These are phyloP conservation scores for Xeromyces bisporus DNA, from an alignment of 495 filamentous ascomycete genomes.

Conservation along the genomic window DNA sequence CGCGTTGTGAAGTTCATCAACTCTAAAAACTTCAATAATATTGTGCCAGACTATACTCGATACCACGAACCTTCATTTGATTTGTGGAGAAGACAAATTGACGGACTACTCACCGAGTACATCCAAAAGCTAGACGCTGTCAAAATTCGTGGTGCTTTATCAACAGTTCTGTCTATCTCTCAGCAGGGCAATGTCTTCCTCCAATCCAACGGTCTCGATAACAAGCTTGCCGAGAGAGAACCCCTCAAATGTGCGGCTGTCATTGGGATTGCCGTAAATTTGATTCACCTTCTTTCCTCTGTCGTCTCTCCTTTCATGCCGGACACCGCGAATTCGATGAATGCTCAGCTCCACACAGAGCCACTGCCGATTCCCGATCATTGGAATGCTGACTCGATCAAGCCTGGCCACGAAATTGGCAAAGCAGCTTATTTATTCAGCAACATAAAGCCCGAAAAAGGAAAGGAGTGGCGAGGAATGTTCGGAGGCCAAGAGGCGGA, in stretches of 20 bases:
- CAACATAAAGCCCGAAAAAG: constrained; percentile 2
- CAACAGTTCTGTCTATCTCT: constrained; percentile 20
- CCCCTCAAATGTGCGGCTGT: constrained; percentile 26
- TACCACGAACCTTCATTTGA: constrained; percentile 5
- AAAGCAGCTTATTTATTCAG: constrained; percentile 4
- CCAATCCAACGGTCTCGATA: constrained; percentile 29
- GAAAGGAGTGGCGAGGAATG: constrained; percentile 7
- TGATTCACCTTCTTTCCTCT: constrained; percentile 5
- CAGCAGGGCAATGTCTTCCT: constrained; percentile 26
- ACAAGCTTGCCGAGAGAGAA: constrained; percentile 19
- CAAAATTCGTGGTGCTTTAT: constrained; percentile 23
- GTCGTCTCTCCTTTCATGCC: constrained; percentile 7
- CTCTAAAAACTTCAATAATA: constrained; percentile 18
- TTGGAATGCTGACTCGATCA: constrained; percentile 1
- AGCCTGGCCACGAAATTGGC: constrained; percentile 5
- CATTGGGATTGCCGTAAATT: constrained; percentile 16
- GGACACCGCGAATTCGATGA: constrained; percentile 5
- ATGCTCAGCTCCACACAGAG: constrained; percentile 3
- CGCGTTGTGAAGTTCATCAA: constrained; percentile 83
- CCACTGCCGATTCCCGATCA: constrained; percentile 4
- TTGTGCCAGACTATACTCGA: constrained; percentile 1
- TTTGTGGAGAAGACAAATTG: constrained; percentile 18
- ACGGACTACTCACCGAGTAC: constrained; percentile 15
- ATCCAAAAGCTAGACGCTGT: constrained; percentile 20
- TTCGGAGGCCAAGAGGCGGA: constrained; percentile 5